Evolutionary conservation across 208 protist genomes (phyloP).

Genomic region (Trypanosoma cruzi): DNA sequence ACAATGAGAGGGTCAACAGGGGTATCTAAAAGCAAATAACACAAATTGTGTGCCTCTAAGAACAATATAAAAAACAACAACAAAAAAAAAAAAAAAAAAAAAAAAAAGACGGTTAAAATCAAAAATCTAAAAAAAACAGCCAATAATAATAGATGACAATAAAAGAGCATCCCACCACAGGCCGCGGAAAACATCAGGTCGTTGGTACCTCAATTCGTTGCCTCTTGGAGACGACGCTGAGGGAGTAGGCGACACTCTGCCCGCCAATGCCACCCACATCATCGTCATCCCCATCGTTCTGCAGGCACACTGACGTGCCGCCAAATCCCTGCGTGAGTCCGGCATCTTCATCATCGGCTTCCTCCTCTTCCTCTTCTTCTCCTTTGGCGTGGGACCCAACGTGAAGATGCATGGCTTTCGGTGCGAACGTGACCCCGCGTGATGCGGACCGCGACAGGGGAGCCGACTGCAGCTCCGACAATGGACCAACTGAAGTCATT

Average conservation of each 20-base stretch:
- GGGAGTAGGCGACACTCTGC: conserved; percentile 51
- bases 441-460: conserved; percentile 35
- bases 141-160: too few species aligned
- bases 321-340: conserved; percentile 12
- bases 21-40: background rate
- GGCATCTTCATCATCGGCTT: background rate
- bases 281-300: conserved; percentile 22
- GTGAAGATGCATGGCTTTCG: conserved; percentile 65
- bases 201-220: conserved; percentile 32
- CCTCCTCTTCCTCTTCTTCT: conserved; percentile 13
- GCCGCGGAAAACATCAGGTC: conserved; percentile 19
- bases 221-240: conserved; percentile 42
- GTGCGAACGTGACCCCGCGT: conserved; percentile 50
- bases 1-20: too few species aligned
- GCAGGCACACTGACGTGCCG: conserved; percentile 21
- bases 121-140: too few species aligned
- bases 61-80: conserved; percentile 8
- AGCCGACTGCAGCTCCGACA: conserved; percentile 20
- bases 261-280: conserved; percentile 39
- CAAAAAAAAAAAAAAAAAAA: conserved; percentile 13
- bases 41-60: background rate
- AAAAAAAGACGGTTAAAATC: background rate
- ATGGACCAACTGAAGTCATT: conserved; percentile 32
- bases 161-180: too few species aligned
- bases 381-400: conserved; percentile 14